Evolutionary conservation across 1,284 basidiomycete genomes (phyloP).

Genomic region (Malassezia slooffiae): DNA sequence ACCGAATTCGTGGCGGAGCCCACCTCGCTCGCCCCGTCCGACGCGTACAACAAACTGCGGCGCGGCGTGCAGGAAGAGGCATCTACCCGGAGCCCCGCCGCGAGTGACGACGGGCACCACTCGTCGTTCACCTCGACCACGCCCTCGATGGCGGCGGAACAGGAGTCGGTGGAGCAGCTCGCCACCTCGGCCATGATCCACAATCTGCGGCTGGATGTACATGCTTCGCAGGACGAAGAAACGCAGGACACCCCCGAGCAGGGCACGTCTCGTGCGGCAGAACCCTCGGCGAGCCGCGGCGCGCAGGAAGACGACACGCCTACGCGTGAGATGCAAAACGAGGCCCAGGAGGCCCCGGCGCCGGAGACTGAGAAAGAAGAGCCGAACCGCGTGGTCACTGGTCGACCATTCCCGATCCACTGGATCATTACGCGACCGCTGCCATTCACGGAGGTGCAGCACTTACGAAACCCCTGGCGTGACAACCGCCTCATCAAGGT

Average conservation of each 20-base stretch:
- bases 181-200: conserved; percentile 31
- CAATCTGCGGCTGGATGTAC: conserved; percentile 38
- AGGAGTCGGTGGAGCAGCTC: conserved; percentile 47
- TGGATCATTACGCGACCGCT: conserved; percentile 68
- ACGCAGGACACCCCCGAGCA: too few relatives aligned
- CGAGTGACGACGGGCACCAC: too few relatives aligned
- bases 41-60: neutral
- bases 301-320: too few relatives aligned
- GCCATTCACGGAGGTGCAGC: conserved; percentile 66
- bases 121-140: neutral
- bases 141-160: neutral
- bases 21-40: neutral
- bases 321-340: too few relatives aligned
- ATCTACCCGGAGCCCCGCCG: neutral
- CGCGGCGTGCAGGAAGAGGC: neutral
- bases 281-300: too few relatives aligned
- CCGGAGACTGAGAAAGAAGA: too few relatives aligned
- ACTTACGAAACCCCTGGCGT: conserved; percentile 84
- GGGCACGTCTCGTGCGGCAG: too few relatives aligned
- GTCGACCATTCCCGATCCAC: conserved; percentile 66
- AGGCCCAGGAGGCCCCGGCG: too few relatives aligned
- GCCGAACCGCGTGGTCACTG: too few relatives aligned
- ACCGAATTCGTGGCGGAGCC: too few relatives aligned
- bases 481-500: conserved; percentile 74
- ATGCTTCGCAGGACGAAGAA: too few relatives aligned